Conservation (phyloP, 1,284 basidiomycete species). For the Trichosporon coremiiforme region DNA sequence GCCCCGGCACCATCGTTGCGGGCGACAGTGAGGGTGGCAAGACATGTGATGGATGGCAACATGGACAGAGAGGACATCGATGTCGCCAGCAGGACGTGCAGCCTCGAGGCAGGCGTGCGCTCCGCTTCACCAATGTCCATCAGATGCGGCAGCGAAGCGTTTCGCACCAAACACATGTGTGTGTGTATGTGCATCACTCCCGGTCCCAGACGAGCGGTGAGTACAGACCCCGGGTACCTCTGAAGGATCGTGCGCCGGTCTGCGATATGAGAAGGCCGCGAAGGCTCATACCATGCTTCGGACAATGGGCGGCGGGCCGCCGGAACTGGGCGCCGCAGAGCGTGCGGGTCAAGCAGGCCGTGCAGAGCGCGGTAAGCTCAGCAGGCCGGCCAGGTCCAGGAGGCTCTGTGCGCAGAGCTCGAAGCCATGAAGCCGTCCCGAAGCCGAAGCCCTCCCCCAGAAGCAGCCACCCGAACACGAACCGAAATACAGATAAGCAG, state of each 20-base stretch:
- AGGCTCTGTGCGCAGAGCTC: not conserved
- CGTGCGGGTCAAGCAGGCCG: not conserved
- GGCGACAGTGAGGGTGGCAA: not conserved
- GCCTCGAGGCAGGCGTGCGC: conserved; percentile 17
- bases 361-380: not conserved
- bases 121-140: not conserved
- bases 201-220: conserved; percentile 3
- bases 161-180: conserved; percentile 16
- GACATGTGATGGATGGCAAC: conserved; percentile 4
- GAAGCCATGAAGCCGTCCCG: conserved; percentile 6
- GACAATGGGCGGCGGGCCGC: not conserved
- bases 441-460: not conserved
- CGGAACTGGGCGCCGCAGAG: not conserved
- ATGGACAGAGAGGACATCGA: not conserved
- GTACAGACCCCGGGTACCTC: not conserved
- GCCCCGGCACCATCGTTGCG: not conserved
- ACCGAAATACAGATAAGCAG: not conserved
- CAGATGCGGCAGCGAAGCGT: not conserved
- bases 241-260: not conserved
- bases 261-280: conserved; percentile 9
- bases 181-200: not conserved
- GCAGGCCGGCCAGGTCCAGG: too few species aligned
- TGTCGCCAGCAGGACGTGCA: conserved; percentile 9
- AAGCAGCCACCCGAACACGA: not conserved
- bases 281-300: conserved; percentile 12